Conservation (phyloP, 331 rosid species). For the Dryas integrifolia region DNA sequence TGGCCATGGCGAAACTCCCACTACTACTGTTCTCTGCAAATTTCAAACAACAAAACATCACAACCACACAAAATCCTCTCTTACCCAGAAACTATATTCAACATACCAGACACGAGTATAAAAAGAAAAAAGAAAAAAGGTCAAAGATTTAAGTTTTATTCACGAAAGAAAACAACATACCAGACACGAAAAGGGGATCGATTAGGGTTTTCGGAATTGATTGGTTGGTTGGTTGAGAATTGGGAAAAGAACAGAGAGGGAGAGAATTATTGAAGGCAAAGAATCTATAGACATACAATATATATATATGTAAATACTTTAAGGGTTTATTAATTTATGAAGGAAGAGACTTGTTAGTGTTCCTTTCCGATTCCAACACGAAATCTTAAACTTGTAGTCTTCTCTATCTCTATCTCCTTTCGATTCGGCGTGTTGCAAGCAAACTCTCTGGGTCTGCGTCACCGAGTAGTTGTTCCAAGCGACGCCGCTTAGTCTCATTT, state of each 20-base stretch:
- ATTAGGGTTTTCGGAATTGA: background rate
- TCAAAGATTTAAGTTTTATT: background rate
- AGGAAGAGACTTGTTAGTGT: slow-evolving; percentile 22
- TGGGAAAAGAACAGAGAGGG: background rate
- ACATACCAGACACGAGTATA: background rate
- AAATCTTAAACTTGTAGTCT: background rate
- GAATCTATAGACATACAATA: background rate
- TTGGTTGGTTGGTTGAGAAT: background rate
- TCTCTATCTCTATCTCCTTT: background rate
- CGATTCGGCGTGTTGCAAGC: slow-evolving; percentile 9
- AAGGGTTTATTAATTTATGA: background rate
- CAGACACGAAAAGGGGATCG: slow-evolving; percentile 19
- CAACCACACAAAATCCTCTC: slow-evolving; percentile 10
- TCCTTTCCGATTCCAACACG: slow-evolving; percentile 25
- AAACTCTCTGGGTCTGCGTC: background rate
- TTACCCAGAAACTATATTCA: background rate
- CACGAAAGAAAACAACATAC: slow-evolving; percentile 23
- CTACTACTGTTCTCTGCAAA: slow-evolving; percentile 36
- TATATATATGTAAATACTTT: background rate
- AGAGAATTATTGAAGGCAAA: background rate
- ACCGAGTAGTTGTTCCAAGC: background rate
- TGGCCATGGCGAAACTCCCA: slow-evolving; percentile 51
- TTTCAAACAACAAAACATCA: slow-evolving; percentile 41
- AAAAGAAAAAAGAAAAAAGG: background rate
- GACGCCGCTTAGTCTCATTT: background rate